Base-by-base conservation (phyloP, 768 basidiomycete genomes). In the Punctularia strigosozonata region DNA sequence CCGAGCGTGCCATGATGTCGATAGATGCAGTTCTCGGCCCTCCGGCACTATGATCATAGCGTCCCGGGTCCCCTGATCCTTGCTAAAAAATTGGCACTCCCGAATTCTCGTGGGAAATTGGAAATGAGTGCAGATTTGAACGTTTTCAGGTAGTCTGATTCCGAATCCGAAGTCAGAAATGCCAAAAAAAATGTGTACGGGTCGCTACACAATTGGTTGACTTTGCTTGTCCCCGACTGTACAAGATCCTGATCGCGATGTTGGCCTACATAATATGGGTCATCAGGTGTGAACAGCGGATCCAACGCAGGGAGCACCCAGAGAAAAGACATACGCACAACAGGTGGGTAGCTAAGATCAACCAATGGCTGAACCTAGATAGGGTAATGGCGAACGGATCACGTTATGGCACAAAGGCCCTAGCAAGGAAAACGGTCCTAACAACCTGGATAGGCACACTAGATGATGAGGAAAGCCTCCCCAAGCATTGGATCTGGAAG, bases 181-280 rank as follows among this genome's bases (percentile, higher is more conserved):
- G 7, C 33, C 21, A 30, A n/a, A 48, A 54, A 51, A 47, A 38
- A 22, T 46, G 32, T 36, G 2, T 28, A 28, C 44, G 38, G 10
- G 5, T 15, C 38, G 28, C 31, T 42, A 53, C 14, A 17, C 18
- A 34, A 48, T 18, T 54, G 41, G 51, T 34, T 20, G 48, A 19
- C 13, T 53, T 52, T 54, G 50, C 13, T 46, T 55, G 55, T 56
- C 50, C 48, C 30, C 46, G 39, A 54, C n/a, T n/a, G n/a, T n/a
- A n/a, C 13, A 28, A 23, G 8, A 40, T 40, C 14, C 39, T 40
- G 10, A 33, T 40, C 7, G n/a, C 39, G 15, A 31, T 32, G 25
- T 40, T 31, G 3, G 30, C 31, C 3, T 40, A 40, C 39, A 28
- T 40, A 7, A 40, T 40, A 15, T 40, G 31, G 39, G 39, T 40